Evolutionary conservation across 2,329 filamentous ascomycete species (phyloP), one percentile per base, ranked within the genome.

Genomic region (Periconia sp.): DNA sequence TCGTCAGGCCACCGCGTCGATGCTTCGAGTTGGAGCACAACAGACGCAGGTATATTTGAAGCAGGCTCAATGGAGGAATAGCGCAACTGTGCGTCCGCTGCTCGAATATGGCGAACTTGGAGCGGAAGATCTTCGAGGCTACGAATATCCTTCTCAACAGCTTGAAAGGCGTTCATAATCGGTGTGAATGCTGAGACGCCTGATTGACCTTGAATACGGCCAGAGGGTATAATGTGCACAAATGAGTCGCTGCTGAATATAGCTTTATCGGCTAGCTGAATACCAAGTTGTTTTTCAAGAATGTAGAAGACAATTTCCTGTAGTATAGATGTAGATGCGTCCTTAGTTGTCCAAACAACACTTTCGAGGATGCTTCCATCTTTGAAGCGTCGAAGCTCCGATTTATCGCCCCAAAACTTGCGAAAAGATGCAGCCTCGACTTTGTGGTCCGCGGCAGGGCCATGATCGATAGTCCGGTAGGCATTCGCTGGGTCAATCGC

Each of bases 1-100:
- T 95, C 90, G 63, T 97, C 92, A 0, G 94, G 94, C 94, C 94
- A 99, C 56, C 89, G 87, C 32, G 85, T 86, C 5, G 94, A 97
- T 4, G 88, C 89, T 72, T 99, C 94, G 57, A 99, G 97, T 63
- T 92, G 92, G 34, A 99, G 78, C 29, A 91, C 81, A 22, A 95
- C 81, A 54, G 95, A 86, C 54, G 92, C 86, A 0, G 89, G 86
- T 9, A 18, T 69, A 11, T 77, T 74, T 17, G 73, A 73, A 1
- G 84, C 84, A 15, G 75, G 57, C 8, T 76, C 73, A 21, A 88
- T 69, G 0, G 87, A 89, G 1, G 90, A 76, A 52, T 87, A 92
- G 28, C 92, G 85, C 6, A 95, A 78, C 40, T 87, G 81, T 9
- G 89, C 70, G 48, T 86, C 85, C 10, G 88, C 81, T 4, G 89